phyloP scores from a whole-genome alignment of 192 early-diverging fungal genomes.

The Endogone sp. region DNA sequence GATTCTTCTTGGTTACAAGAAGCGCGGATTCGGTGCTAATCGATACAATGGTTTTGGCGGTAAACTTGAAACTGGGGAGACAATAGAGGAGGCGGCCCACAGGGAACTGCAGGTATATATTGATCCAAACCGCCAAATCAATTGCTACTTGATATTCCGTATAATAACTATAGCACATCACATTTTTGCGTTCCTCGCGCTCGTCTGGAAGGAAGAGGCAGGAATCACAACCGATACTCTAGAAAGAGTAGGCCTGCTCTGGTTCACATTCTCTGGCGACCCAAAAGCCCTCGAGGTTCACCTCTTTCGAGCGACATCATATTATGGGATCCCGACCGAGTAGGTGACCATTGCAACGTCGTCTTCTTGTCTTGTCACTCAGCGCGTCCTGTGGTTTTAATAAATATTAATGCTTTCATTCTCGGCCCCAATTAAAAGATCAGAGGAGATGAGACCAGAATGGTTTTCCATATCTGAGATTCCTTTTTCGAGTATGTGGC shows the following conservation, averaged over 20 bases:
- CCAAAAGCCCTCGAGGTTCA: constrained; percentile 63
- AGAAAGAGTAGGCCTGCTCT: constrained; percentile 47
- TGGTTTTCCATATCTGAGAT: constrained; percentile 57
- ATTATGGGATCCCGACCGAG: constrained; percentile 48
- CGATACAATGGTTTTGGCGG: constrained; percentile 77
- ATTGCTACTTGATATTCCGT: neutral
- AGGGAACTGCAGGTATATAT: constrained; percentile 52
- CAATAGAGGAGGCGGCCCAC: constrained; percentile 52
- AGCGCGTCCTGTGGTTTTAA: neutral
- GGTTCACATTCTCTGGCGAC: constrained; percentile 64
- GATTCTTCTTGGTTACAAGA: constrained; percentile 76
- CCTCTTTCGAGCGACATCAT: constrained; percentile 45
- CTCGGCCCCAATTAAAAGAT: constrained; percentile 16
- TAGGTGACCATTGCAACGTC: constrained; percentile 28
- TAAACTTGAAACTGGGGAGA: constrained; percentile 68
- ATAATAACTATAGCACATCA: too few species aligned
- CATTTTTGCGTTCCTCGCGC: too few species aligned
- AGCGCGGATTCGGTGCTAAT: constrained; percentile 70
- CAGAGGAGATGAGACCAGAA: constrained; percentile 73
- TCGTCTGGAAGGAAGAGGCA: constrained; percentile 44
- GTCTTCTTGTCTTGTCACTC: neutral
- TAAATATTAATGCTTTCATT: neutral
- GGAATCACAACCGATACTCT: constrained; percentile 36
- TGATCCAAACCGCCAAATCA: neutral
- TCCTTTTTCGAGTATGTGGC: constrained; percentile 71